Conservation (phyloP, 2,329 filamentous ascomycete species). For the Penicillium sp. region DNA sequence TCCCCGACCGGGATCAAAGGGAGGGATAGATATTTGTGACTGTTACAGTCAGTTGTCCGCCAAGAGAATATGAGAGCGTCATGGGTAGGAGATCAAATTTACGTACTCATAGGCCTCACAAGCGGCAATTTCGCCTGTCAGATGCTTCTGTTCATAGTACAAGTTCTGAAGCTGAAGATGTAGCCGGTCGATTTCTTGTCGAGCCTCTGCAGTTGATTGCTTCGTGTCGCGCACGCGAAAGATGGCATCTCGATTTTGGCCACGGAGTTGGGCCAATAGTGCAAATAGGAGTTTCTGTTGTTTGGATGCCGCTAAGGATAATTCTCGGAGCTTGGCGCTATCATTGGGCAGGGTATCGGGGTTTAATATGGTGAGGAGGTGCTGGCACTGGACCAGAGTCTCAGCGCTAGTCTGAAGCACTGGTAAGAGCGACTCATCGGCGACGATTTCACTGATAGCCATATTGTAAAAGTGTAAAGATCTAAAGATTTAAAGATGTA, state of each 20-base stretch:
- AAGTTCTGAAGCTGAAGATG: slow-evolving; percentile 93
- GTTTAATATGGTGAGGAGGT: slow-evolving; percentile 56
- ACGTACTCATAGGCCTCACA: slow-evolving; percentile 90
- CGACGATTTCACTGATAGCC: slow-evolving; percentile 59
- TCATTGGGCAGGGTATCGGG: slow-evolving; percentile 43
- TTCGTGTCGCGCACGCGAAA: slow-evolving; percentile 83
- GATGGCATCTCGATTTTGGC: slow-evolving; percentile 77
- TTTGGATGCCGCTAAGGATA: slow-evolving; percentile 62
- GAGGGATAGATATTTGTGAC: slow-evolving; percentile 79
- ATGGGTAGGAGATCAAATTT: neutral
- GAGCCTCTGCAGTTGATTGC: slow-evolving; percentile 76
- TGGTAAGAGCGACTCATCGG: slow-evolving; percentile 62
- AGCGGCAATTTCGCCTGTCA: slow-evolving; percentile 83
- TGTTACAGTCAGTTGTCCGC: slow-evolving; percentile 12
- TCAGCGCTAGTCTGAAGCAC: slow-evolving; percentile 71
- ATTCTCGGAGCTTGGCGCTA: slow-evolving; percentile 48
- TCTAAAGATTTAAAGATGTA: neutral
- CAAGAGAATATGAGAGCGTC: neutral
- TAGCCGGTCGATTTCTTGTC: slow-evolving; percentile 85
- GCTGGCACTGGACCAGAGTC: slow-evolving; percentile 68
- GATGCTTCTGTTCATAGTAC: slow-evolving; percentile 90
- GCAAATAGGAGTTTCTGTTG: slow-evolving; percentile 78
- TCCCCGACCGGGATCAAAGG: slow-evolving; percentile 81
- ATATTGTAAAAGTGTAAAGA: slow-evolving; percentile 35
- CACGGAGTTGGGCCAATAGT: slow-evolving; percentile 75